Conservation (phyloP, 2,329 filamentous ascomycete genomes). For the Colletotrichum zoysiae region DNA sequence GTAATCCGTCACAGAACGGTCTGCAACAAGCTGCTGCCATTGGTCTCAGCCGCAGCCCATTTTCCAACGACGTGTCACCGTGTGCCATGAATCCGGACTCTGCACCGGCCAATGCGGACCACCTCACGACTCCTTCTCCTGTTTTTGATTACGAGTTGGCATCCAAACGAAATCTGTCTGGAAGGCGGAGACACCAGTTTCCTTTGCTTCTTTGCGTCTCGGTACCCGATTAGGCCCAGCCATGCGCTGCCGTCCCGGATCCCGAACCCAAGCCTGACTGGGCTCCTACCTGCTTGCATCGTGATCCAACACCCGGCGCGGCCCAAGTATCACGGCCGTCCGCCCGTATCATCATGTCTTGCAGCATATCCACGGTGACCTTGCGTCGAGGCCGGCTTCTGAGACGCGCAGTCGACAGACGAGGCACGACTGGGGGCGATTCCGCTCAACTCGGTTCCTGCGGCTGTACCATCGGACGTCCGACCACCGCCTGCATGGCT, state of each 20-base stretch:
- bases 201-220: not conserved
- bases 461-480: conserved; percentile 38
- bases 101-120: conserved; percentile 31
- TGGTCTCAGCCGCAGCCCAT: conserved; percentile 30
- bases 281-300: conserved; percentile 12
- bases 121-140: conserved; percentile 9
- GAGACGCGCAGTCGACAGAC: not conserved
- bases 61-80: conserved; percentile 10
- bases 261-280: conserved; percentile 10
- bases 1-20: conserved; percentile 10
- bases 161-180: conserved; percentile 4
- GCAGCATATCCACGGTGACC: not conserved
- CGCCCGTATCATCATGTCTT: not conserved
- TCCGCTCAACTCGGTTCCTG: conserved; percentile 13
- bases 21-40: conserved; percentile 24
- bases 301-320: not conserved
- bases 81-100: conserved; percentile 22
- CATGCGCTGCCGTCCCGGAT: conserved; percentile 26
- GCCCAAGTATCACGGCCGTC: conserved; percentile 5
- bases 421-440: not conserved
- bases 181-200: conserved; percentile 23
- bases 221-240: conserved; percentile 14
- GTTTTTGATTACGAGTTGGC: conserved; percentile 33
- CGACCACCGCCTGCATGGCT: conserved; percentile 38
- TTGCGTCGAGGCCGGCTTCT: conserved; percentile 1